Conservation (phyloP, 345 rosid genomes). For the Tarenaya hassleriana region DNA sequence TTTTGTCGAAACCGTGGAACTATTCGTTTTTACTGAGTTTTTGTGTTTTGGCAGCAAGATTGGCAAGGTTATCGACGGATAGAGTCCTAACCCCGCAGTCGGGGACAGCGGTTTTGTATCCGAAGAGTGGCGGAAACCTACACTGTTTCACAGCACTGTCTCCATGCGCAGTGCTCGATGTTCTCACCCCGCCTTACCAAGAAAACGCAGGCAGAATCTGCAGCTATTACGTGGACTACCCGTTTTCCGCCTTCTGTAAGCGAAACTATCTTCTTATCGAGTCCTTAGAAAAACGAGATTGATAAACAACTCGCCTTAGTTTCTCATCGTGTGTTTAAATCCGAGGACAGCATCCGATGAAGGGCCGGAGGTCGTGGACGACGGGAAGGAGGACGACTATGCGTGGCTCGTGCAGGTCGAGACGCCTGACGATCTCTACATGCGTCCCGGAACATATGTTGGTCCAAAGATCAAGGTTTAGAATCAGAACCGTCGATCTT, state of each 20-base stretch:
- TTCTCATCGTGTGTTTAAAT: background rate
- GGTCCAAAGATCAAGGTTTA: slow-evolving; percentile 60
- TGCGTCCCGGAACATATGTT: slow-evolving; percentile 58
- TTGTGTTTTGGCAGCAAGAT: slow-evolving; percentile 48
- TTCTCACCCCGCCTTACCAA: slow-evolving; percentile 82
- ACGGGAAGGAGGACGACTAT: slow-evolving; percentile 51
- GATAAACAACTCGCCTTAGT: background rate
- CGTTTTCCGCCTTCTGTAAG: slow-evolving; percentile 58
- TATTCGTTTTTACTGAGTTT: too few species aligned
- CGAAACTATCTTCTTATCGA: slow-evolving; percentile 2
- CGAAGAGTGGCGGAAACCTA: slow-evolving; percentile 77
- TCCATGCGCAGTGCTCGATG: slow-evolving; percentile 86
- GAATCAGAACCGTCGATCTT: slow-evolving; percentile 17
- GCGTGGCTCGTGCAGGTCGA: slow-evolving; percentile 87
- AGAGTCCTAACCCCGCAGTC: slow-evolving; percentile 63
- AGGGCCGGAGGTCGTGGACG: slow-evolving; percentile 35
- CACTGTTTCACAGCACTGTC: slow-evolving; percentile 90
- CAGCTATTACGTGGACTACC: slow-evolving; percentile 76
- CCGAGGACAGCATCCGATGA: slow-evolving; percentile 30
- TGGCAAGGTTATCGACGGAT: slow-evolving; percentile 60
- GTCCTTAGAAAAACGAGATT: background rate
- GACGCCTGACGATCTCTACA: slow-evolving; percentile 65
- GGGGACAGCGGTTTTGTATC: slow-evolving; percentile 61
- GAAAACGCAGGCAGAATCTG: slow-evolving; percentile 76
- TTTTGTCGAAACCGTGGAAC: too few species aligned